Percentiles rank a stretch among this genome's conserved stretches.
phyloP scores from a whole-genome alignment of 75 land plant genomes.

The Selaginella tamariscina region DNA sequence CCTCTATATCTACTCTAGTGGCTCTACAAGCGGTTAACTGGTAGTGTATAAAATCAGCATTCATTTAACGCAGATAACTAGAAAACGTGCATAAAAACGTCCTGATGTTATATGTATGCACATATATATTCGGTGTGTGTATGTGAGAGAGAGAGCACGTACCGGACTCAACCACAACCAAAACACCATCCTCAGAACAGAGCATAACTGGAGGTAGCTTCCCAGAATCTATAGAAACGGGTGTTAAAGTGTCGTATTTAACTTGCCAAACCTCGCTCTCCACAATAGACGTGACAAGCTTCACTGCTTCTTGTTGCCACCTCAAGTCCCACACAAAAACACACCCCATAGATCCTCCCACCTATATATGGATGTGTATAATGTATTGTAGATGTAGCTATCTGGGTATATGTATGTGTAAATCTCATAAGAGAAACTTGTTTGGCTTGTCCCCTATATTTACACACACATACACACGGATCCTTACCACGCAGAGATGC shows the following conservation, averaged over 20 bases:
- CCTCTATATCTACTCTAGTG: too few relatives aligned
- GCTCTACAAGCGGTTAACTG: too few relatives aligned
- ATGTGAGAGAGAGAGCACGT: conserved; percentile 6
- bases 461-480: conserved; percentile 3
- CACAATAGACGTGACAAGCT: conserved; percentile 34
- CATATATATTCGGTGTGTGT: background rate
- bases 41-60: too few relatives aligned
- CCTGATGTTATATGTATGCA: background rate
- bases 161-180: conserved; percentile 74
- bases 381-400: background rate
- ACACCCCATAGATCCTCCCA: conserved; percentile 78
- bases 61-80: too few relatives aligned
- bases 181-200: conserved; percentile 94
- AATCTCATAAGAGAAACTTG: background rate
- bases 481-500: conserved; percentile 78
- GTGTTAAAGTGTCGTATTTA: conserved; percentile 44
- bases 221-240: conserved; percentile 23
- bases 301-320: conserved; percentile 51
- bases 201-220: conserved; percentile 65
- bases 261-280: conserved; percentile 96
- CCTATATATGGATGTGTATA: conserved; percentile 30
- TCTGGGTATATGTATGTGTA: background rate
- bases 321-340: conserved; percentile 91
- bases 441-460: background rate
- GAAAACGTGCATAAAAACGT: too few relatives aligned